Conservation (phyloP, 768 basidiomycete species). For the Mycena kentingensis region DNA sequence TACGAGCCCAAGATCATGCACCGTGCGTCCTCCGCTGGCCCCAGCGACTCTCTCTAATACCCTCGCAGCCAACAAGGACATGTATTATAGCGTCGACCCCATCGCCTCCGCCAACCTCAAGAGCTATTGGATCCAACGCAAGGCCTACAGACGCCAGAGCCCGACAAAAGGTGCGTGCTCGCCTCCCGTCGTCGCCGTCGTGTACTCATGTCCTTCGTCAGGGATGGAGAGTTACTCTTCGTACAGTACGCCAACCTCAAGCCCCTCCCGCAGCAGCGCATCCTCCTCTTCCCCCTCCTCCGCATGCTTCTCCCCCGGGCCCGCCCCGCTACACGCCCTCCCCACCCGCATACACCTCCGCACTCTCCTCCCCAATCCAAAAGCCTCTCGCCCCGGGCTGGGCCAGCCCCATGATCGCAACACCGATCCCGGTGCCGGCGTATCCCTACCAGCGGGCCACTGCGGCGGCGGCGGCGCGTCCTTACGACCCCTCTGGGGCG, state of each 20-base stretch:
- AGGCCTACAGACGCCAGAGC: neutral
- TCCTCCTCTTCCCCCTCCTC: too few relatives aligned
- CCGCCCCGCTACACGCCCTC: neutral
- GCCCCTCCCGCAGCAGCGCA: neutral
- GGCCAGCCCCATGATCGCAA: too few relatives aligned
- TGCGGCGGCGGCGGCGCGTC: too few relatives aligned
- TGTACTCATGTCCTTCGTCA: neutral
- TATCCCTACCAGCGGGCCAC: neutral
- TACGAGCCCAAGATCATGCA: neutral
- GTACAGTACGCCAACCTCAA: neutral
- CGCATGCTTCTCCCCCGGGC: neutral
- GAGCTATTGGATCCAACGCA: neutral
- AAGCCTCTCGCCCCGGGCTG: too few relatives aligned
- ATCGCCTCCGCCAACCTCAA: neutral
- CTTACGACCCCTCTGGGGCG: neutral
- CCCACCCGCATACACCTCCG: neutral
- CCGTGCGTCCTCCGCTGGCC: neutral
- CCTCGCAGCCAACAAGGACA: slow-evolving; percentile 1
- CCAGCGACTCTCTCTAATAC: neutral
- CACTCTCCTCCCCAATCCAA: neutral
- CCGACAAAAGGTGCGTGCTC: neutral
- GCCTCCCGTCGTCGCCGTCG: neutral
- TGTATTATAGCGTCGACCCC: neutral
- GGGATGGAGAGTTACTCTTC: neutral
- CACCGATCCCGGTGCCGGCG: too few relatives aligned